These are phyloP conservation scores for Penicillium sp. DNA, from an alignment of 2,329 filamentous ascomycete genomes.

Conservation along the genomic window DNA sequence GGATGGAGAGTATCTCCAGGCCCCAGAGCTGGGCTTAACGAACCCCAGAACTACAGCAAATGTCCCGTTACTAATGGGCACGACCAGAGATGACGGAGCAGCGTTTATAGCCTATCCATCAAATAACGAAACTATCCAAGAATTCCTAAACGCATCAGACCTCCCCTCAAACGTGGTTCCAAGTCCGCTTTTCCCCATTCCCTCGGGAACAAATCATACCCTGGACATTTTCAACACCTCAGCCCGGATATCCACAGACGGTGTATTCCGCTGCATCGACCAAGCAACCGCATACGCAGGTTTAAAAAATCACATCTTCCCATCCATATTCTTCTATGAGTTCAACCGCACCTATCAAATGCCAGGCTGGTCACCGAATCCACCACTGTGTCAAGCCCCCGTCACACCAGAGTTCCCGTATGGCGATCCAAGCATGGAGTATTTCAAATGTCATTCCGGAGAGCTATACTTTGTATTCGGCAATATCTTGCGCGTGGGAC, in stretches of 20 bases:
- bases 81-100: slow-evolving; percentile 36
- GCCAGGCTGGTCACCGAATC: slow-evolving; percentile 55
- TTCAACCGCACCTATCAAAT: slow-evolving; percentile 56
- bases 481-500: slow-evolving; percentile 37
- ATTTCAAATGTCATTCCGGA: slow-evolving; percentile 57
- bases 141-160: slow-evolving; percentile 44
- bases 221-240: slow-evolving; percentile 59
- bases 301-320: slow-evolving; percentile 46
- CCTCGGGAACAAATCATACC: slow-evolving; percentile 51
- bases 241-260: slow-evolving; percentile 58
- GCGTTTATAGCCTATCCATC: slow-evolving; percentile 48
- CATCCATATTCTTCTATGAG: slow-evolving; percentile 59
- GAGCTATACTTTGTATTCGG: slow-evolving; percentile 59
- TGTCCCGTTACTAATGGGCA: slow-evolving; percentile 24
- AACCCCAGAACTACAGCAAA: slow-evolving; percentile 11
- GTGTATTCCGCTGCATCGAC: slow-evolving; percentile 60
- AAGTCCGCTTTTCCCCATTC: slow-evolving; percentile 38
- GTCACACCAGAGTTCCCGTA: slow-evolving; percentile 38
- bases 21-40: slow-evolving; percentile 16
- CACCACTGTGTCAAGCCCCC: slow-evolving; percentile 48
- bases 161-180: slow-evolving; percentile 12
- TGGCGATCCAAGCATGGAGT: slow-evolving; percentile 53
- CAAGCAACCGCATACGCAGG: slow-evolving; percentile 59
- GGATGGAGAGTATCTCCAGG: slow-evolving; percentile 18
- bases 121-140: slow-evolving; percentile 43